phyloP scores from a whole-genome alignment of 139 green algal species.

The Chlorella vulgaris region DNA sequence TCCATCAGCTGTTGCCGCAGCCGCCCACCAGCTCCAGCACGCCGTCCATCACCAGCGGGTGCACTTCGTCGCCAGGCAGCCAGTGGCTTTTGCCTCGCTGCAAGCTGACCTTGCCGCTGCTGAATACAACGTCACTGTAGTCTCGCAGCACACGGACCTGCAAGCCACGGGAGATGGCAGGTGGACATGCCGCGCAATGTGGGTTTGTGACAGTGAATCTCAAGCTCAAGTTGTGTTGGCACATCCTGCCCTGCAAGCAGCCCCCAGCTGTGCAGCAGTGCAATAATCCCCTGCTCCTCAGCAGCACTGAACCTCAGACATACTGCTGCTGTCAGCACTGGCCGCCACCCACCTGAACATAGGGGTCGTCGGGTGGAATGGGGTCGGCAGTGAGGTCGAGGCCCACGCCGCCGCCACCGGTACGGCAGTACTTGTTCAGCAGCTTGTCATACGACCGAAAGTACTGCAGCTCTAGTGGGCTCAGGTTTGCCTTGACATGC shows the following conservation, averaged over 20 bases:
- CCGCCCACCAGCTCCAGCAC: constrained; percentile 46
- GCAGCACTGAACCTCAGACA: too few species aligned
- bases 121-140: constrained; percentile 56
- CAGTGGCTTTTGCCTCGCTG: constrained; percentile 47
- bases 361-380: constrained; percentile 57
- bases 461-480: constrained; percentile 49
- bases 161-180: not conserved
- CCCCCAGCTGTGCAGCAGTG: too few species aligned
- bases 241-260: too few species aligned
- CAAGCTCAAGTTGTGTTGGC: constrained; percentile 2
- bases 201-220: too few species aligned
- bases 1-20: not conserved
- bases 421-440: constrained; percentile 55
- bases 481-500: constrained; percentile 49
- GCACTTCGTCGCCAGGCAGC: constrained; percentile 55
- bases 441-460: constrained; percentile 48
- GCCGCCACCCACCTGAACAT: constrained; percentile 38
- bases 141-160: constrained; percentile 57
- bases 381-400: constrained; percentile 60
- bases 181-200: too few species aligned
- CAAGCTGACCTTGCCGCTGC: constrained; percentile 49
- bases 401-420: constrained; percentile 42
- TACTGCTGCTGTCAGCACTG: not conserved
- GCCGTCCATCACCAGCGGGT: constrained; percentile 54
- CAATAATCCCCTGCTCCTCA: too few species aligned